Conservation (phyloP, 2,329 filamentous ascomycete species). For the Fusarium bulbicola region DNA sequence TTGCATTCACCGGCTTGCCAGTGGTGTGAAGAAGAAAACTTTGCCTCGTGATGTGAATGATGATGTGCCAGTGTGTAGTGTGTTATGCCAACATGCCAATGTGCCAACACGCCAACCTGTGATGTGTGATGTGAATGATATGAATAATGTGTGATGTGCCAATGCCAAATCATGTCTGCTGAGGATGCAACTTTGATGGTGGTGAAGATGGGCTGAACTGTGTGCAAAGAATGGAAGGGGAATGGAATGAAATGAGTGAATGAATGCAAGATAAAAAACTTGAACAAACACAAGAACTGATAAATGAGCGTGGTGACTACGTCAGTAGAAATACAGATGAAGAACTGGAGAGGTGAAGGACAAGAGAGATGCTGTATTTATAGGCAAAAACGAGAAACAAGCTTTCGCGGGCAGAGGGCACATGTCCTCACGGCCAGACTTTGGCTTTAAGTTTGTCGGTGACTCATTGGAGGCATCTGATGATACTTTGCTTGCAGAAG, state of each 20-base stretch:
- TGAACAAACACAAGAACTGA: neutral
- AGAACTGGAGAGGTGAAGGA: neutral
- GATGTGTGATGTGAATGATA: neutral
- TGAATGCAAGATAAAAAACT: neutral
- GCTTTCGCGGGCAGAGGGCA: neutral
- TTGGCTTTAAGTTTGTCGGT: neutral
- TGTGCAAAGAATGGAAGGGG: neutral
- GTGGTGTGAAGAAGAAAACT: neutral
- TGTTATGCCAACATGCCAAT: too few relatives aligned
- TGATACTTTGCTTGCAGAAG: neutral
- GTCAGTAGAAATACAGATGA: neutral
- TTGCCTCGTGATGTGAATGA: neutral
- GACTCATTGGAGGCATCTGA: neutral
- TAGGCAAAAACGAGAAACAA: neutral
- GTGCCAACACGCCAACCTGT: too few relatives aligned
- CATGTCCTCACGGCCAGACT: neutral
- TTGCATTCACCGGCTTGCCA: slow-evolving; percentile 5
- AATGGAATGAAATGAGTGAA: neutral
- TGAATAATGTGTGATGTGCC: neutral
- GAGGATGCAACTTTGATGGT: neutral
- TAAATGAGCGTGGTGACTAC: neutral
- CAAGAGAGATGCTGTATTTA: neutral
- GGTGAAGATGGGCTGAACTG: neutral
- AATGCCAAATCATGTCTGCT: neutral
- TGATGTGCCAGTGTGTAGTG: neutral